These are phyloP conservation scores for Metschnikowia baotianmanensis DNA, from an alignment of 805 yeast species.

Conservation along the genomic window DNA sequence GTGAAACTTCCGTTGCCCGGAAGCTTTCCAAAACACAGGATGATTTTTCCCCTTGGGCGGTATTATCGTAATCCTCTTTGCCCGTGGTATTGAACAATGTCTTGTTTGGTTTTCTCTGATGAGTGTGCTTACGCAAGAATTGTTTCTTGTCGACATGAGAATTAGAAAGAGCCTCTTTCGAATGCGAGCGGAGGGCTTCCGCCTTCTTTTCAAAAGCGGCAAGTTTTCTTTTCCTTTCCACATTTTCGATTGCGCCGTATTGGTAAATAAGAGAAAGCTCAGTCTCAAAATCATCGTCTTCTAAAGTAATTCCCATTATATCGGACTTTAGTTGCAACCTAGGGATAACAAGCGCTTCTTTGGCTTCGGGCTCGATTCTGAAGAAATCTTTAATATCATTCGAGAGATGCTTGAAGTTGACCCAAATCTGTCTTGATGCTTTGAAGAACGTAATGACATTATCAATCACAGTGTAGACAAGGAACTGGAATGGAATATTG, in stretches of 20 bases:
- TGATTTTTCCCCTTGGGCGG: not conserved
- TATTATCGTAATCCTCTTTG: not conserved
- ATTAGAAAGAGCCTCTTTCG: slow-evolving; percentile 9
- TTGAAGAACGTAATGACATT: slow-evolving; percentile 67
- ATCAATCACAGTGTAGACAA: slow-evolving; percentile 78
- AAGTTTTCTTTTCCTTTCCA: slow-evolving; percentile 51
- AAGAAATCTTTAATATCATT: slow-evolving; percentile 27
- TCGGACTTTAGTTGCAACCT: slow-evolving; percentile 53
- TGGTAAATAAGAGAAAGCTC: slow-evolving; percentile 64
- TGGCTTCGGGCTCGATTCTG: slow-evolving; percentile 34
- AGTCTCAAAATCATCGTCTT: slow-evolving; percentile 88
- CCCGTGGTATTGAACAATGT: slow-evolving; percentile 7
- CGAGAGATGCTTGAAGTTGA: slow-evolving; percentile 41
- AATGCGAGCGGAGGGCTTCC: slow-evolving; percentile 14
- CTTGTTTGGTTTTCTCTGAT: slow-evolving; percentile 4
- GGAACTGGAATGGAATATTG: slow-evolving; percentile 68
- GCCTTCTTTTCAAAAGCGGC: slow-evolving; percentile 36
- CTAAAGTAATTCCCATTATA: slow-evolving; percentile 61
- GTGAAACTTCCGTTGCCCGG: slow-evolving; percentile 3
- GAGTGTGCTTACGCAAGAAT: slow-evolving; percentile 1
- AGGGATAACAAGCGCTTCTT: slow-evolving; percentile 51
- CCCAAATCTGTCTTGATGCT: slow-evolving; percentile 57
- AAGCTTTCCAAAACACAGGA: slow-evolving; percentile 1
- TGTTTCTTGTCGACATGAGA: slow-evolving; percentile 6
- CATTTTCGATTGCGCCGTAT: slow-evolving; percentile 66